A percentile compares a stretch with the other conserved stretches of the same genome.
Conservation (phyloP, 495 filamentous ascomycete species). For the Lophiostoma macrostomum region DNA sequence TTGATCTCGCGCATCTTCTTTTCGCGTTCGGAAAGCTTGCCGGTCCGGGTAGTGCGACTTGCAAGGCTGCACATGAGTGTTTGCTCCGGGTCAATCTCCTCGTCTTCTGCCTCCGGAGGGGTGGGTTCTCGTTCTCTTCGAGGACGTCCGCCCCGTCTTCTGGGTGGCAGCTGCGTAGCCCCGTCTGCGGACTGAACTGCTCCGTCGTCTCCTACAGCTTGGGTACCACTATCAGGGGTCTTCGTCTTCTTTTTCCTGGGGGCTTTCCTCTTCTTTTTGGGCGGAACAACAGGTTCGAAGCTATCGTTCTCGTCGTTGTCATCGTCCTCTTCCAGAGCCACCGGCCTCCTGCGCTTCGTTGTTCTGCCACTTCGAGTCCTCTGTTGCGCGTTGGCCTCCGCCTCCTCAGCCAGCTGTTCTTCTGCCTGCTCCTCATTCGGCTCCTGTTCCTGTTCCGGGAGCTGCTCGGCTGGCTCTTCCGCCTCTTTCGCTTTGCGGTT, state of each 20-base stretch:
- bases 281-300: neutral
- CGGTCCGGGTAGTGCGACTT: slow-evolving; percentile 64
- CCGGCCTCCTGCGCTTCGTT: slow-evolving; percentile 30
- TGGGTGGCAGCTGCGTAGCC: neutral
- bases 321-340: neutral
- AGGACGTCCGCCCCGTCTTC: slow-evolving; percentile 4
- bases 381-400: neutral
- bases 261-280: slow-evolving; percentile 9
- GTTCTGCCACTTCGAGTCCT: slow-evolving; percentile 29
- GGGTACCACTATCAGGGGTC: neutral
- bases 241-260: slow-evolving; percentile 1
- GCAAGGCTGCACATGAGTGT: slow-evolving; percentile 83
- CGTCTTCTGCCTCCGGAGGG: slow-evolving; percentile 72
- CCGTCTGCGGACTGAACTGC: neutral
- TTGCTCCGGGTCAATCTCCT: slow-evolving; percentile 63
- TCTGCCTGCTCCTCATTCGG: neutral
- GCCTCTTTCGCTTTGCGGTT: neutral
- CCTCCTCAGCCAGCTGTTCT: neutral
- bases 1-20: slow-evolving; percentile 55
- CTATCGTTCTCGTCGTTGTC: neutral
- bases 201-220: neutral
- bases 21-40: slow-evolving; percentile 75
- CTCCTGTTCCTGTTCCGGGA: neutral
- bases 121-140: slow-evolving; percentile 54
- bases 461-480: too few relatives aligned